Percentiles rank a stretch among this genome's conserved stretches.
phyloP scores from a whole-genome alignment of 2,329 filamentous ascomycete species.

The Elsinoe necatrix region DNA sequence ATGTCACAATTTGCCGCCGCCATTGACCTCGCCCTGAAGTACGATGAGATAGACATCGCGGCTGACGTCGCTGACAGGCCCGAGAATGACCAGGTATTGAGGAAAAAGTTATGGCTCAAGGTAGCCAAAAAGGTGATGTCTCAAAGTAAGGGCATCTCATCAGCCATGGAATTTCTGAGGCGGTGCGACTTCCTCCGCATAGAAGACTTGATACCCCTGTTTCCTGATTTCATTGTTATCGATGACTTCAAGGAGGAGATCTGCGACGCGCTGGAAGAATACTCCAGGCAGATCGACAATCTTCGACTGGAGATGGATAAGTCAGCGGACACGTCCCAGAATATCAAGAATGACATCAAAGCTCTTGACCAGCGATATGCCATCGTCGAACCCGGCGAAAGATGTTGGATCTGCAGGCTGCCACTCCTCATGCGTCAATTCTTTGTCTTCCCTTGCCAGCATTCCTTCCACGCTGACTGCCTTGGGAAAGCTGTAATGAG shows the following conservation, averaged over 20 bases:
- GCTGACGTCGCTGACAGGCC: slow-evolving; percentile 81
- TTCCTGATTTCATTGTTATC: slow-evolving; percentile 96
- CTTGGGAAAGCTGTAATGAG: slow-evolving; percentile 78
- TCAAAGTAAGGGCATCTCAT: slow-evolving; percentile 72
- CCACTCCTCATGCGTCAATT: slow-evolving; percentile 86
- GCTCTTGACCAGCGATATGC: slow-evolving; percentile 82
- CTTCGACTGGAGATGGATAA: slow-evolving; percentile 95
- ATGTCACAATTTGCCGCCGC: slow-evolving; percentile 94
- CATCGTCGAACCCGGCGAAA: slow-evolving; percentile 91
- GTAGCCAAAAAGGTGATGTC: slow-evolving; percentile 92
- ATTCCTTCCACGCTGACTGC: slow-evolving; percentile 95
- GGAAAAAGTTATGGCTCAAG: slow-evolving; percentile 92
- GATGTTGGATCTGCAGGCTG: slow-evolving; percentile 79
- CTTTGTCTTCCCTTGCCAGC: slow-evolving; percentile 97
- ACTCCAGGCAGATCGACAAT: slow-evolving; percentile 79
- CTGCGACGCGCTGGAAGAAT: slow-evolving; percentile 85
- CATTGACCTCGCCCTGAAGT: slow-evolving; percentile 82
- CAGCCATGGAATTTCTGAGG: slow-evolving; percentile 83
- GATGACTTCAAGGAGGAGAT: slow-evolving; percentile 99
- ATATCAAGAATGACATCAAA: slow-evolving; percentile 85
- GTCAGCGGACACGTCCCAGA: slow-evolving; percentile 73
- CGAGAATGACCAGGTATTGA: slow-evolving; percentile 61
- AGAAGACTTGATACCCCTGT: slow-evolving; percentile 95
- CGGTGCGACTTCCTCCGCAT: slow-evolving; percentile 87
- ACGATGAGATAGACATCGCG: slow-evolving; percentile 83